Percentiles rank a stretch among this genome's conserved stretches.
phyloP scores from a whole-genome alignment of 2,329 filamentous ascomycete species.

The Cordyceps javanica region DNA sequence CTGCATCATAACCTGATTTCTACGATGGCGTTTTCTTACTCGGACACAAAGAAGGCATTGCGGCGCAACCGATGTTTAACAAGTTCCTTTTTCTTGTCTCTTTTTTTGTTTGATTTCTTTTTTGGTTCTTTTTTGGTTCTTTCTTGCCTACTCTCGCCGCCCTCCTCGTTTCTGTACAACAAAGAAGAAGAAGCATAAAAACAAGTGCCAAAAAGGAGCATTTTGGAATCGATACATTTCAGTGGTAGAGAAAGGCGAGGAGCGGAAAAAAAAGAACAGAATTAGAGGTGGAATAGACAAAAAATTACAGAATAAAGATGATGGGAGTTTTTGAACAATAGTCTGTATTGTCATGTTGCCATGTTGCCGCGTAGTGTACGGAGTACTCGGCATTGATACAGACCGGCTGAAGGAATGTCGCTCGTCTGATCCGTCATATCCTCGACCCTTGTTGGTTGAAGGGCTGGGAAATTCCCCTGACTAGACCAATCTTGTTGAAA shows the following conservation, averaged over 20 bases:
- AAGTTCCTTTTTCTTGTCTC: background rate
- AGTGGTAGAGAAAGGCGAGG: background rate
- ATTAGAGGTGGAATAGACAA: conserved; percentile 2
- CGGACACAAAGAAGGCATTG: conserved; percentile 10
- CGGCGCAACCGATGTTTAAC: conserved; percentile 9
- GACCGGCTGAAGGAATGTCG: too few relatives aligned
- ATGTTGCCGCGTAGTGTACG: background rate
- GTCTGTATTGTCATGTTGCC: background rate
- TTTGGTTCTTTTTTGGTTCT: background rate
- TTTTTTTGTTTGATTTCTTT: background rate
- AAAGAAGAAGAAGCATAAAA: background rate
- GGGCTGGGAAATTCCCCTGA: background rate
- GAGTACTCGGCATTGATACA: too few relatives aligned
- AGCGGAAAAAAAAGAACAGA: background rate
- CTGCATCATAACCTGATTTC: conserved; percentile 12
- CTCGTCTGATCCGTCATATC: too few relatives aligned
- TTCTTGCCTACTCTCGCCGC: background rate
- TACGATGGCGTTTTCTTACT: conserved; percentile 3
- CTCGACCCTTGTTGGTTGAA: background rate
- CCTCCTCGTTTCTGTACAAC: conserved; percentile 3
- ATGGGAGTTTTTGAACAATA: background rate
- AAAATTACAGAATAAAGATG: background rate
- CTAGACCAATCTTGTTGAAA: background rate
- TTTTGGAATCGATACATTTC: background rate
- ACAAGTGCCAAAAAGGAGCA: background rate